Conservation (phyloP, 768 basidiomycete genomes). For the Hydnum rufescens region DNA sequence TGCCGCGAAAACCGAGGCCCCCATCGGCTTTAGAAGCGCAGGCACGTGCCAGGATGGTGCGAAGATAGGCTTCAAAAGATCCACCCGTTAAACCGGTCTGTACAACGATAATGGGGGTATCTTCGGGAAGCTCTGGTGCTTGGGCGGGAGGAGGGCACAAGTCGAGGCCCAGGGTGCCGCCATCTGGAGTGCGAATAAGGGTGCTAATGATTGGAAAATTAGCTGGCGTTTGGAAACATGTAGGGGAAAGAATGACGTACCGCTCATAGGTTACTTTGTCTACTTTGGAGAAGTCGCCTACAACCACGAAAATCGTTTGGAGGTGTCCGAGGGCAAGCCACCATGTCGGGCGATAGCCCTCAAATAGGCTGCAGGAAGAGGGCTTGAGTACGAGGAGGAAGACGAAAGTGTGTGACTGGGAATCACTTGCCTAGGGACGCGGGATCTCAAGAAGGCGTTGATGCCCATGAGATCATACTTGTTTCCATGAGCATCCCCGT, state of each 20-base stretch:
- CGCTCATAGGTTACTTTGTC: constrained; percentile 22
- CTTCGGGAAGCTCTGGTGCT: constrained; percentile 15
- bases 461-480: constrained; percentile 6
- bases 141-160: constrained; percentile 15
- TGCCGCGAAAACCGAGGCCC: constrained; percentile 79
- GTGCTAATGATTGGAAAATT: constrained; percentile 13
- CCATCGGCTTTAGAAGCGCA: constrained; percentile 50
- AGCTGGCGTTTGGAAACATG: neutral
- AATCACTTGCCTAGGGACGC: constrained; percentile 11
- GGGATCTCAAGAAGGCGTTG: constrained; percentile 9
- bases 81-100: constrained; percentile 30
- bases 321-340: constrained; percentile 23
- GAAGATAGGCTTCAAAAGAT: constrained; percentile 82
- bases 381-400: neutral
- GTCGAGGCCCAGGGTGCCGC: constrained; percentile 23
- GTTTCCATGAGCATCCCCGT: neutral
- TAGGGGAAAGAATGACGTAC: constrained; percentile 11
- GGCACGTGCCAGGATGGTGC: constrained; percentile 57
- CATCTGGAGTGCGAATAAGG: constrained; percentile 22
- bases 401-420: neutral
- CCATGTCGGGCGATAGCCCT: constrained; percentile 17
- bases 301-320: constrained; percentile 21
- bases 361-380: constrained; percentile 3
- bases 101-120: constrained; percentile 23
- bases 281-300: constrained; percentile 21